phyloP scores from a whole-genome alignment of 2,329 filamentous ascomycete species.

The Thelonectria olida region DNA sequence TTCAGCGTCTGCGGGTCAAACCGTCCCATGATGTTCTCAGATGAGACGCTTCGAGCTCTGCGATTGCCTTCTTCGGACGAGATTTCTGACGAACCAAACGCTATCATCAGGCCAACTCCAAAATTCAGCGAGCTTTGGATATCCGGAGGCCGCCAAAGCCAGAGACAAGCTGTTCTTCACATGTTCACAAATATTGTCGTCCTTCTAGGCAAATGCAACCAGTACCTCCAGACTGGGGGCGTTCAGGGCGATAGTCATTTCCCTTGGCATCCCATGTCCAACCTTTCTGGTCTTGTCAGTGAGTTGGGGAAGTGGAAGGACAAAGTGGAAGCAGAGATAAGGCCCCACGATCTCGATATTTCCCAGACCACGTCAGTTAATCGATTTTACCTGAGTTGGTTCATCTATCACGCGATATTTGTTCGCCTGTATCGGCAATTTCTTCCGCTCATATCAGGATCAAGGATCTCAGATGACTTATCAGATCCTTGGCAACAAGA shows the following conservation, averaged over 20 bases:
- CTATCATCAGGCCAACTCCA: background rate
- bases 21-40: slow-evolving; percentile 18
- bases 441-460: slow-evolving; percentile 16
- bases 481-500: slow-evolving; percentile 26
- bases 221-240: slow-evolving; percentile 21
- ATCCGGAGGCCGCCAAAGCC: background rate
- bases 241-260: slow-evolving; percentile 29
- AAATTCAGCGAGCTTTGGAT: background rate
- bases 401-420: slow-evolving; percentile 20
- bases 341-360: slow-evolving; percentile 8
- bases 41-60: slow-evolving; percentile 5
- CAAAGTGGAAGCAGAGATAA: background rate
- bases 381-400: slow-evolving; percentile 22
- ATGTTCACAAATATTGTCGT: slow-evolving; percentile 9
- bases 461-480: background rate
- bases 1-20: slow-evolving; percentile 25
- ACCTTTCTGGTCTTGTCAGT: slow-evolving; percentile 10
- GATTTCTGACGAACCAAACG: background rate
- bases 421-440: slow-evolving; percentile 25
- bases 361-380: slow-evolving; percentile 17
- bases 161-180: slow-evolving; percentile 1
- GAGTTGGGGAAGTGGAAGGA: slow-evolving; percentile 11
- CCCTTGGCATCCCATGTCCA: slow-evolving; percentile 25
- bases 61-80: background rate
- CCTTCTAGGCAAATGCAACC: slow-evolving; percentile 19